A percentile compares a stretch with the other conserved stretches of the same genome.
Conservation (phyloP, 345 rosid genomes). For the Eucalyptus pumila region DNA sequence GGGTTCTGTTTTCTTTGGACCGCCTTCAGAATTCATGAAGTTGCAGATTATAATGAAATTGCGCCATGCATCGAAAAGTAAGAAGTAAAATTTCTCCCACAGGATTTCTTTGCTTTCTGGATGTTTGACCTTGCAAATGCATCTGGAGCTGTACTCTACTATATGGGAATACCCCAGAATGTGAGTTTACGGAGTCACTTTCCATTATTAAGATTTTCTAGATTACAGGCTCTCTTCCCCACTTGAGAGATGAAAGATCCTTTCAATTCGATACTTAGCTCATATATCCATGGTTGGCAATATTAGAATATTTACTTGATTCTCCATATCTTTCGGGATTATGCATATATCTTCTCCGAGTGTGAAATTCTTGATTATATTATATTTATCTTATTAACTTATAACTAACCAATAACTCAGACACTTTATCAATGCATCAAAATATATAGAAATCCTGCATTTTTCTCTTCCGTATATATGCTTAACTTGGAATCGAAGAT, state of each 20-base stretch:
- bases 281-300: not conserved
- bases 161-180: not conserved
- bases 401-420: no score
- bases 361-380: no score
- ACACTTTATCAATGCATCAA: no score
- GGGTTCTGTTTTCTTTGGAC: not conserved
- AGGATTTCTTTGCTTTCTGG: not conserved
- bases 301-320: no score
- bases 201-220: not conserved
- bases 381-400: no score
- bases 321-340: no score
- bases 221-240: not conserved
- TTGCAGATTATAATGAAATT: no score
- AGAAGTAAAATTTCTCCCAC: not conserved
- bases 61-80: not conserved
- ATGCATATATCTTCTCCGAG: no score
- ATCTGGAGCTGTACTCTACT: not conserved
- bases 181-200: not conserved
- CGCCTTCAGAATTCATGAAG: not conserved
- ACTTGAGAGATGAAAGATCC: not conserved
- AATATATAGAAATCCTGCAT: no score
- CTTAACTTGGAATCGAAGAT: not conserved
- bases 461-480: no score
- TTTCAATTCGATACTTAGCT: not conserved
- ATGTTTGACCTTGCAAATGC: not conserved